Conservation (phyloP, 1,284 basidiomycete species). For the Volvariella surrecta region DNA sequence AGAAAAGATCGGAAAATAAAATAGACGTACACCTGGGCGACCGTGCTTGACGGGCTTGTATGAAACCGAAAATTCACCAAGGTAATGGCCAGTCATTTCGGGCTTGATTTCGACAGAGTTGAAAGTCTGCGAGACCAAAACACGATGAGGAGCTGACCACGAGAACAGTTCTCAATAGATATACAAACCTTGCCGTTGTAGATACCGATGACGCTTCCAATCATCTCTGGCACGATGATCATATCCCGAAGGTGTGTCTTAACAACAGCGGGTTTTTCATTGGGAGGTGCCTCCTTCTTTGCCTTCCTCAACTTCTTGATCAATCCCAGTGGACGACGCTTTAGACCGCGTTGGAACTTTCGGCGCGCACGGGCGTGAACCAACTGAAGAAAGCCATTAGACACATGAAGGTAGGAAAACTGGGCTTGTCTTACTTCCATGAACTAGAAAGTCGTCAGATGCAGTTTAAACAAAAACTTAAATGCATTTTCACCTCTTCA, state of each 20-base stretch:
- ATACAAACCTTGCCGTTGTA: conserved; percentile 89
- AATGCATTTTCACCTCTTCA: conserved; percentile 64
- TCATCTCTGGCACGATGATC: conserved; percentile 99
- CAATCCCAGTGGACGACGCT: conserved; percentile 96
- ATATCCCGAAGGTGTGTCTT: conserved; percentile 99
- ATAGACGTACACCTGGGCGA: conserved; percentile 80
- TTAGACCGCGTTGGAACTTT: conserved; percentile 98
- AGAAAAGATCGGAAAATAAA: conserved; percentile 3
- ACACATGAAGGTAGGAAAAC: neutral
- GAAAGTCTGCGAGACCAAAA: conserved; percentile 57
- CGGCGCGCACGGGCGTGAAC: conserved; percentile 98
- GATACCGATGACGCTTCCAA: conserved; percentile 92
- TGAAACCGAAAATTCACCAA: conserved; percentile 90
- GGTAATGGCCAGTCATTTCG: conserved; percentile 99
- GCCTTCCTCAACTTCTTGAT: conserved; percentile 99
- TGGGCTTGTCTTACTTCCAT: conserved; percentile 50
- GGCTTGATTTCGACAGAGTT: conserved; percentile 99
- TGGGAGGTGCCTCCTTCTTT: conserved; percentile 97
- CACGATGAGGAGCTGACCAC: neutral
- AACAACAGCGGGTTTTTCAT: conserved; percentile 97
- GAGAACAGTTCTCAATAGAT: neutral
- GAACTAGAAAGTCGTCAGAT: conserved; percentile 37
- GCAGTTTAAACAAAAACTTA: neutral
- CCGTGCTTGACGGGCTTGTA: conserved; percentile 99
- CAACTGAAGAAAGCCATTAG: conserved; percentile 42